phyloP scores from a whole-genome alignment of 345 rosid genomes.

The Rhizophora mangle region DNA sequence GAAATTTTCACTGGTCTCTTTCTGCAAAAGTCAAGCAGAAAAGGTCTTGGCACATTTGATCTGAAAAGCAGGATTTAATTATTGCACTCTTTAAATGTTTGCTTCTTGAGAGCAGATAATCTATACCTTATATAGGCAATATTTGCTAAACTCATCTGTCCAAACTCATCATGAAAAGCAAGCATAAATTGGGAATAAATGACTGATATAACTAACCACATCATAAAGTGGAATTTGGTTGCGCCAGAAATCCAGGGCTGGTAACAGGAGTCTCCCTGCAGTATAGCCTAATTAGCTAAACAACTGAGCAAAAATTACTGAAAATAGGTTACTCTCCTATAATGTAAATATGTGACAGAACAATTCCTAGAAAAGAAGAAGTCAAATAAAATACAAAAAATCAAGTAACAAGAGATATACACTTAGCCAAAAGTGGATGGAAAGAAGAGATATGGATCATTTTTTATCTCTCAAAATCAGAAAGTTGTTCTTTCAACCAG shows the following conservation, averaged over 20 bases:
- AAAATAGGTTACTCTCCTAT: background rate
- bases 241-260: conserved; percentile 76
- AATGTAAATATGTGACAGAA: too few species aligned
- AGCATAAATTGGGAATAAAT: background rate
- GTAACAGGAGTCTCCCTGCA: conserved; percentile 77
- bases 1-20: background rate
- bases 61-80: background rate
- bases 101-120: background rate
- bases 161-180: background rate
- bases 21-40: background rate
- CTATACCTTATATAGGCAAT: background rate
- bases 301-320: conserved; percentile 5
- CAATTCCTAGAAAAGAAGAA: background rate
- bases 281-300: conserved; percentile 19
- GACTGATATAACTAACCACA: conserved; percentile 36
- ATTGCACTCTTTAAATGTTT: background rate
- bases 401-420: background rate
- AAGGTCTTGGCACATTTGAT: background rate
- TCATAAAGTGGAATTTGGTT: conserved; percentile 76
- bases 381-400: background rate
- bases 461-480: background rate
- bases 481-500: background rate
- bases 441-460: background rate
- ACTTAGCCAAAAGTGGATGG: background rate
- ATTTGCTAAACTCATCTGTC: background rate